A percentile compares a stretch with the other conserved stretches of the same genome.
phyloP scores from a whole-genome alignment of 805 yeast genomes.

The Saturnispora kantuleensis region DNA sequence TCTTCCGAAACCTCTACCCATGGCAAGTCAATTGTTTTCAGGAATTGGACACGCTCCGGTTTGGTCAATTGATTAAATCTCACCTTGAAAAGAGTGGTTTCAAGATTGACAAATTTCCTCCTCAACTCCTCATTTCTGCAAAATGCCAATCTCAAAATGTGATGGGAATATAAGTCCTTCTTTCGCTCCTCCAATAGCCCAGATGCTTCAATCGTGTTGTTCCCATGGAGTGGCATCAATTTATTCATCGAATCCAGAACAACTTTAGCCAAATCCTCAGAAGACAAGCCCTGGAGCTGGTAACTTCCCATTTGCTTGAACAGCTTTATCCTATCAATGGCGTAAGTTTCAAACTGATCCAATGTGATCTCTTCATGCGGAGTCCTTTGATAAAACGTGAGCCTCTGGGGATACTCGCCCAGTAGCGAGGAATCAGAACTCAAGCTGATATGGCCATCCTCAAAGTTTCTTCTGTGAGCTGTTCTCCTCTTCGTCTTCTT shows the following conservation, averaged over 20 bases:
- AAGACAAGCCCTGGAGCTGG: slow-evolving; percentile 48
- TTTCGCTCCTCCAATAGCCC: slow-evolving; percentile 48
- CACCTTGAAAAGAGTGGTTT: slow-evolving; percentile 60
- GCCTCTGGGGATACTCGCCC: slow-evolving; percentile 41
- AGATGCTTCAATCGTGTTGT: slow-evolving; percentile 29
- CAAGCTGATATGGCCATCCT: slow-evolving; percentile 20
- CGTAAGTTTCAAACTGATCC: slow-evolving; percentile 93
- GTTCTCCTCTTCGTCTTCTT: slow-evolving; percentile 68
- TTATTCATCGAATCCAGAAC: slow-evolving; percentile 59
- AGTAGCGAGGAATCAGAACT: slow-evolving; percentile 4
- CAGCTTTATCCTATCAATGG: slow-evolving; percentile 79
- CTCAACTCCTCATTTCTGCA: slow-evolving; percentile 81
- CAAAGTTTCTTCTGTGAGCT: slow-evolving; percentile 61
- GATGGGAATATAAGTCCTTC: slow-evolving; percentile 91
- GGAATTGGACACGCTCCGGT: slow-evolving; percentile 61
- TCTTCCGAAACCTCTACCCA: slow-evolving; percentile 59
- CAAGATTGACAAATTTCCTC: slow-evolving; percentile 68
- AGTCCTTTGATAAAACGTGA: slow-evolving; percentile 67
- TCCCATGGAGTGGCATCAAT: slow-evolving; percentile 51
- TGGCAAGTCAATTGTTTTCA: slow-evolving; percentile 53
- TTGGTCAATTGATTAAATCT: slow-evolving; percentile 57
- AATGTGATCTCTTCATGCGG: slow-evolving; percentile 81
- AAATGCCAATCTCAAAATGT: slow-evolving; percentile 77
- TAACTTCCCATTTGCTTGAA: slow-evolving; percentile 78
- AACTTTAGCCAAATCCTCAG: slow-evolving; percentile 54